Base-by-base conservation (phyloP, 2,329 filamentous ascomycete genomes). In the Colletotrichum chlorophyti region DNA sequence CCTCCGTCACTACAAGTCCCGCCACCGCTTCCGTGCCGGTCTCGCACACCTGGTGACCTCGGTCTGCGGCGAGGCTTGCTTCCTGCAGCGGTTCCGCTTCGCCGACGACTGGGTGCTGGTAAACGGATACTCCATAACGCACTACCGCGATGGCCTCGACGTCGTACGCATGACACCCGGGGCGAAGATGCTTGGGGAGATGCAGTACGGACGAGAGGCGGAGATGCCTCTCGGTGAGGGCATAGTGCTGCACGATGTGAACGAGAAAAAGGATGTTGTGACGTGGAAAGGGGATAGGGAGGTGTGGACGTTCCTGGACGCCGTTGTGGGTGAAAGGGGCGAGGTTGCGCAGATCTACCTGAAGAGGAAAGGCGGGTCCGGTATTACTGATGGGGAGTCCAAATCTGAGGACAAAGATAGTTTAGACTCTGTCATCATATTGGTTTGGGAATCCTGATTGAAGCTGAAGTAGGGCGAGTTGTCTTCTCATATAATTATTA, bases 261-360 rank as follows among this genome's bases (percentile, higher is more conserved):
- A 65, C 0, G 55, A 60, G 15, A 68, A 71, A 19, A 64, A 68
- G 17, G 72, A 69, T 50, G 64, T 71, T 17, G 54, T 78, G 10
- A 68, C 68, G 17, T 75, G 73, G 72, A 70, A 64, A 5, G 76
- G 73, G 9, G 60, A 65, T 1, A 70, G 70, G 21, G 72, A 72
- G 23, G 72, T 74, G 4, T 82, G 77, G 77, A 63, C 59, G 27
- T 63, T 81, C 52, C 53, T 79, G 37, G 77, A 81, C 62, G 70
- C 76, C 10, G 67, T 66, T 4, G 62, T 68, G 1, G 69, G 68
- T 3, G 62, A 68, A 2, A 63, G 70, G 15, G 76, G 77, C 8
- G 69, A 72, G 37, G 74, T 81, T 3, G 77, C 77, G 77, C 79
- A 81, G 69, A 77, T 76, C 0, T 82, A 81, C 38, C 65, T 79